A percentile compares a stretch with the other conserved stretches of the same genome.
These are phyloP conservation scores for Amphicarpaea edgeworthii DNA, from an alignment of 306 rosid species.

Conservation along the genomic window DNA sequence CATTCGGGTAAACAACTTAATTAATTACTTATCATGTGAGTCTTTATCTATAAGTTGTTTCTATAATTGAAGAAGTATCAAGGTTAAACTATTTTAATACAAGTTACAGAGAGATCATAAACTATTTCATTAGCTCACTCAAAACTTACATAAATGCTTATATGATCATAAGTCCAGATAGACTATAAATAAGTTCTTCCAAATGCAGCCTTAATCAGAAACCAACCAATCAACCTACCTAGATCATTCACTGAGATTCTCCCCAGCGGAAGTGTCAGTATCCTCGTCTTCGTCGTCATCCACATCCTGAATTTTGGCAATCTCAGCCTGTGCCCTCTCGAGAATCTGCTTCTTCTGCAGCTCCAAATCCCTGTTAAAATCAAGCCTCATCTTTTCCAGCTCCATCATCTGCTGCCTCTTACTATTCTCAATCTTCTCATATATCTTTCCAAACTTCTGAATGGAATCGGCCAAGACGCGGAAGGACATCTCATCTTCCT, in stretches of 20 bases:
- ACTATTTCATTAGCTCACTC: too few relatives aligned
- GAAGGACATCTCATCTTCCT: slow-evolving; percentile 56
- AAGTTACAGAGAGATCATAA: too few relatives aligned
- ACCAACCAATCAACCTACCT: slow-evolving; percentile 2
- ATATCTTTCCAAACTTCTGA: slow-evolving; percentile 78
- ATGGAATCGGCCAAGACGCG: slow-evolving; percentile 74
- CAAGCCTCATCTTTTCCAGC: slow-evolving; percentile 79
- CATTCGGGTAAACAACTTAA: too few relatives aligned
- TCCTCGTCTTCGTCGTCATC: slow-evolving; percentile 67
- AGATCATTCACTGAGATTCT: slow-evolving; percentile 51
- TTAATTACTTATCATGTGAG: neutral
- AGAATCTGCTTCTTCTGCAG: slow-evolving; percentile 85
- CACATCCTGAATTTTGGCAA: slow-evolving; percentile 67
- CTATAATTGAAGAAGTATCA: too few relatives aligned
- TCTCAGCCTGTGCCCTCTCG: slow-evolving; percentile 77
- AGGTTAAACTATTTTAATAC: too few relatives aligned
- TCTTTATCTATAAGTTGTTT: neutral
- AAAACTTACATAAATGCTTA: neutral
- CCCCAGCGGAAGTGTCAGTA: slow-evolving; percentile 48
- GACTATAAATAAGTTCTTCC: neutral
- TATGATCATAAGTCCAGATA: neutral
- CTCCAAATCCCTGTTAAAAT: slow-evolving; percentile 76
- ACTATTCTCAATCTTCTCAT: slow-evolving; percentile 81
- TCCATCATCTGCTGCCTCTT: slow-evolving; percentile 94
- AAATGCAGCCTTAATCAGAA: neutral